Evolutionary conservation across 2,329 filamentous ascomycete species (phyloP), one percentile per base, ranked within the genome.

Genomic region (Arachnopeziza araneosa): DNA sequence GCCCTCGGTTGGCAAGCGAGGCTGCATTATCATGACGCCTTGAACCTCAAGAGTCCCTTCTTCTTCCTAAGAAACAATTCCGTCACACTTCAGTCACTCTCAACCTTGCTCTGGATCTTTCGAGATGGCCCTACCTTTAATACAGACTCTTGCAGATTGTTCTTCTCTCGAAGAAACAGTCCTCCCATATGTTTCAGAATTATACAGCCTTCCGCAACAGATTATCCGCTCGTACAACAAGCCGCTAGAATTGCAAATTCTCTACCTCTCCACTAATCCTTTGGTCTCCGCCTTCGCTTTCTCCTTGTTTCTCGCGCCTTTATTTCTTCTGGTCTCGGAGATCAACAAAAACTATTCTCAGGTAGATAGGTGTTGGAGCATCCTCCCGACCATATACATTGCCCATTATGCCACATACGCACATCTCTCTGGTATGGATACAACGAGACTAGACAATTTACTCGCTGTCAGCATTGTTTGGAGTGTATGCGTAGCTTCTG

Each of bases 311-410:
- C 74, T 96, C n/a, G 85, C 85, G 1, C 81, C 82, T 5, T 70
- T 95, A 26, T 89, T 96, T 69, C 78, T 96, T 24, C 70, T 93
- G 32, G 78, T 86, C 5, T 90, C 92, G 0, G 93, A 98, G 75
- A 76, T 91, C 77, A 98, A 96, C 76, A 84, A 83, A 70, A 99
- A 99, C 75, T 97, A 93, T 74, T 97, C 93, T n/a, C 95, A 99
- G 76, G 88, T 99, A 50, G 95, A 99, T 74, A 86, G 95, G 54
- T 77, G 88, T 68, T 99, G 95, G 95, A 95, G 91, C 71, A 80
- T 99, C 62, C 77, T 99, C 55, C 95, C 95, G 1, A 88, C 90
- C 8, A 71, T 96, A 55, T 98, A 96, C 75, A 89, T 95, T 72
- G 82, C 86, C 6, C 93, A 99, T 75, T 95, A 90, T 72, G 83